A percentile compares a stretch with the other conserved stretches of the same genome.
Evolutionary conservation across 2,329 filamentous ascomycete species (phyloP).

Genomic region (Paraconiothyrium brasiliense): DNA sequence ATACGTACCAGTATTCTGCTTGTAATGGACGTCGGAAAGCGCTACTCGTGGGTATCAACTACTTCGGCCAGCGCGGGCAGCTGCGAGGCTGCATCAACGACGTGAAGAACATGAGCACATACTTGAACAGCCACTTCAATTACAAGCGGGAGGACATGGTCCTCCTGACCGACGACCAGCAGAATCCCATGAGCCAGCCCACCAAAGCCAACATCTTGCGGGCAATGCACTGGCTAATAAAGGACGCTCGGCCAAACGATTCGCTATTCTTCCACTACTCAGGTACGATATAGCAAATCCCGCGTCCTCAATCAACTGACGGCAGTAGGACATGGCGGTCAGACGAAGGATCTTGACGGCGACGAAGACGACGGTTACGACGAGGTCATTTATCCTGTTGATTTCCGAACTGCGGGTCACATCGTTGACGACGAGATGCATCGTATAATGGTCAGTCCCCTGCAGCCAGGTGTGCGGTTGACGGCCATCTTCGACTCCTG

Average conservation of each 20-base stretch:
- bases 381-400: constrained; percentile 84
- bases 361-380: constrained; percentile 85
- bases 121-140: constrained; percentile 86
- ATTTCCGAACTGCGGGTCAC: constrained; percentile 80
- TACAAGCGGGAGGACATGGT: constrained; percentile 98
- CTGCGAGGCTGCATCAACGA: constrained; percentile 96
- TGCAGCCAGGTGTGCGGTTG: constrained; percentile 83
- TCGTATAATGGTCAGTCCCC: constrained; percentile 77
- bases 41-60: constrained; percentile 93
- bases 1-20: constrained; percentile 89
- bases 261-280: constrained; percentile 98
- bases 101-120: constrained; percentile 94
- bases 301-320: constrained; percentile 19
- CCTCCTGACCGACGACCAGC: constrained; percentile 92
- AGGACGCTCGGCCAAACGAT: constrained; percentile 90
- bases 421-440: constrained; percentile 89
- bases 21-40: constrained; percentile 91
- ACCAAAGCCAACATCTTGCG: constrained; percentile 94
- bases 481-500: constrained; percentile 86
- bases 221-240: constrained; percentile 98
- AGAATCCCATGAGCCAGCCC: constrained; percentile 96
- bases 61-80: constrained; percentile 91
- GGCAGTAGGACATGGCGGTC: constrained; percentile 77
- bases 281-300: constrained; percentile 62
- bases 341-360: constrained; percentile 80